Evolutionary conservation across 306 rosid species (phyloP), one percentile per base, ranked within the genome.

Genomic region (Prunus padus): DNA sequence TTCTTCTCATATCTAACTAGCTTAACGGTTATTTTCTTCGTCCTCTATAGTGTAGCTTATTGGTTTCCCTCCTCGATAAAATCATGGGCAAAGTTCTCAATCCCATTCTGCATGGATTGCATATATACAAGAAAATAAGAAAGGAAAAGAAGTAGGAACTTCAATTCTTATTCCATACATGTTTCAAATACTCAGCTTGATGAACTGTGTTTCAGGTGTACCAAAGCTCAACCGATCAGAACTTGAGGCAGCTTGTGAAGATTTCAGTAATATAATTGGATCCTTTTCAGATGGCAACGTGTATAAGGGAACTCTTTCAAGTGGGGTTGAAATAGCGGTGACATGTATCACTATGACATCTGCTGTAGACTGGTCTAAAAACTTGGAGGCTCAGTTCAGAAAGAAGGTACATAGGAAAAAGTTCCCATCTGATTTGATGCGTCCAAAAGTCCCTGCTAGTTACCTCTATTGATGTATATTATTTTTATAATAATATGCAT

Each of bases 301-400:
- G 23, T 95, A 95, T 56, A 95, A 95, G 73, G 98, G 98, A 19
- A 95, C 96, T 68, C 93, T 95, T 52, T 95, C 98, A 4, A 92
- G 91, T 59, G 98, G 97, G 82, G 95, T 95, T 76, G 98, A 95
- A 88, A 95, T 95, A 67, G 97, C 97, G 37, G 98, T 95, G 55
- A 84, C 88, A 49, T 87, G 88, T 4, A 78, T 79, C 81, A 81
- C 85, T 47, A 85, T 77, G 52, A 84, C 83, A 60, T 85, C 89
- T 57, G 69, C 85, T n/a, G 44, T 66, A 79, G 74, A 86, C 62
- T 92, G 98, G 97, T 83, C 97, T 19, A 92, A 92, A 76, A 61
- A 30, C 55, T 75, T 85, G 88, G 92, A 90, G 85, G 81, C 81
- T 31, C 89, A 82, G 67, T 95, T 92, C 79, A 82, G 95, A 73